phyloP scores from a whole-genome alignment of 2,329 filamentous ascomycete genomes.

The Fusarium austroafricanum region DNA sequence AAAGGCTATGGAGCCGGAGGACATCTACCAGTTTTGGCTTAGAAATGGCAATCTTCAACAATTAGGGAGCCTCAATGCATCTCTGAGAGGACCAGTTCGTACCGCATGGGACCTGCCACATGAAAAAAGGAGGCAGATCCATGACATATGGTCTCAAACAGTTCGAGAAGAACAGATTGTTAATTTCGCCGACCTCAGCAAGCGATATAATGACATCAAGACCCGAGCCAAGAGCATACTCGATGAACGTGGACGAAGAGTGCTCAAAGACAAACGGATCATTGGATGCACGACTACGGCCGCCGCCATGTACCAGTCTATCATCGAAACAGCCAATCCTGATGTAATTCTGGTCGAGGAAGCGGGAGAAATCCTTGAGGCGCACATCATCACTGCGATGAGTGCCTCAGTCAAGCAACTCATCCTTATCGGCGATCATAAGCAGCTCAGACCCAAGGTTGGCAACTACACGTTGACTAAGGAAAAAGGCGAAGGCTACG shows the following conservation, averaged over 20 bases:
- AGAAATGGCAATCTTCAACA: neutral
- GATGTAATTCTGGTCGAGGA: constrained; percentile 76
- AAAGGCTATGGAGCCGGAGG: constrained; percentile 51
- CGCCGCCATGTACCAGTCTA: constrained; percentile 69
- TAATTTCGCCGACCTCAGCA: constrained; percentile 53
- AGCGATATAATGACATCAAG: constrained; percentile 57
- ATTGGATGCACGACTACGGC: constrained; percentile 79
- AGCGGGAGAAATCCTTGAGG: constrained; percentile 78
- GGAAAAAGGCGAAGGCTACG: constrained; percentile 72
- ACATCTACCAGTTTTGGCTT: constrained; percentile 41
- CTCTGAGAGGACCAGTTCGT: constrained; percentile 43
- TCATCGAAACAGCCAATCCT: constrained; percentile 65
- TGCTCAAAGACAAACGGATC: constrained; percentile 67
- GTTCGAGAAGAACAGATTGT: constrained; percentile 64
- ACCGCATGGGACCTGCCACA: constrained; percentile 65
- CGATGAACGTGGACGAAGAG: constrained; percentile 54
- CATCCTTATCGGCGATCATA: constrained; percentile 78
- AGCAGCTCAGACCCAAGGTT: constrained; percentile 76
- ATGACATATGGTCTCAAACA: constrained; percentile 56
- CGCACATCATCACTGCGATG: constrained; percentile 70
- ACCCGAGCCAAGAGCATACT: constrained; percentile 57
- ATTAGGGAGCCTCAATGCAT: neutral
- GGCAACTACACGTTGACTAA: constrained; percentile 70
- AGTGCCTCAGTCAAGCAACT: constrained; percentile 68
- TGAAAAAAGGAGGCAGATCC: constrained; percentile 50